Conservation (phyloP, 1,139 yeast genomes). For the Pichia cactophila region DNA sequence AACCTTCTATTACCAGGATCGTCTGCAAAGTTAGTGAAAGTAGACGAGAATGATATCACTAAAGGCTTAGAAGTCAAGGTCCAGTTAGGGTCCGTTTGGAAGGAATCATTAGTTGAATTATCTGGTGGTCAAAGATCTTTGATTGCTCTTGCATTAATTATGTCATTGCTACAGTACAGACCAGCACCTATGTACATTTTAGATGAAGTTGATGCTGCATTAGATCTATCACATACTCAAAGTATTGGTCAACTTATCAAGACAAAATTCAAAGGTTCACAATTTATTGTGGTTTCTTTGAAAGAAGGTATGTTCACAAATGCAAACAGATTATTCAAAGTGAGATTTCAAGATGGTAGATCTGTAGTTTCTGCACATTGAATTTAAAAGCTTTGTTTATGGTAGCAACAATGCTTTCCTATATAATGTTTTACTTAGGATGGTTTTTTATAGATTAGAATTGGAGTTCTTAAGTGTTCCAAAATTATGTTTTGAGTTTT, state of each 20-base stretch:
- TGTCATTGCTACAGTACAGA: conserved; percentile 90
- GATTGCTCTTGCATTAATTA: conserved; percentile 86
- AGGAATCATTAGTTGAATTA: conserved; percentile 86
- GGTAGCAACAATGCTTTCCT: no score
- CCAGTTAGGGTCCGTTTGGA: conserved; percentile 88
- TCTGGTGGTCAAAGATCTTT: conserved; percentile 97
- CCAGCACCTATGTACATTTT: conserved; percentile 97
- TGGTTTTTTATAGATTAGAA: no score
- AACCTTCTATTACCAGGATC: conserved; percentile 85
- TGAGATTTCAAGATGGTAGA: conserved; percentile 94
- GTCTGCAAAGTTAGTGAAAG: conserved; percentile 81
- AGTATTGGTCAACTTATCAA: conserved; percentile 94
- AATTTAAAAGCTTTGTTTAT: not conserved
- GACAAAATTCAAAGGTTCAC: conserved; percentile 90
- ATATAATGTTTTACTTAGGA: no score
- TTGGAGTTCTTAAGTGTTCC: not conserved
- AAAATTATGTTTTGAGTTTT: not conserved
- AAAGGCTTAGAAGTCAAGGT: conserved; percentile 91
- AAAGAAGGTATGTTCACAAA: conserved; percentile 98
- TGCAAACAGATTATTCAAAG: conserved; percentile 89
- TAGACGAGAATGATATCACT: conserved; percentile 67
- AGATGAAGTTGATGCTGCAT: conserved; percentile 99
- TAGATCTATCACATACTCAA: conserved; percentile 94
- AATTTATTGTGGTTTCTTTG: conserved; percentile 90
- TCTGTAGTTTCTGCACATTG: conserved; percentile 59